Conservation (phyloP, 495 filamentous ascomycete species). For the Aspergillus sclerotioniger region DNA sequence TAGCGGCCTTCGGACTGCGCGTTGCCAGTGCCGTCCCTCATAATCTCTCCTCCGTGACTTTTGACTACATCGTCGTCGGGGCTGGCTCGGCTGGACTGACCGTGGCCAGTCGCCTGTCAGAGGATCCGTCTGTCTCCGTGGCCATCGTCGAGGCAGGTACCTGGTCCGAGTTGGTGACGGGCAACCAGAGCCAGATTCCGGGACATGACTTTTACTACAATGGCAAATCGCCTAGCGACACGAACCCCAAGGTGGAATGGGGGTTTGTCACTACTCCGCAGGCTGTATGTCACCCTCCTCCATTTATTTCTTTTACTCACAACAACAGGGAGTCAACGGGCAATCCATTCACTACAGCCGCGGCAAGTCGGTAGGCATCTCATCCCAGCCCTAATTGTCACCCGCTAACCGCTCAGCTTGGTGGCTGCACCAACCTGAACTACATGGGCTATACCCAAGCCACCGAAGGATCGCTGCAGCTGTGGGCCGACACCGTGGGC, state of each 20-base stretch:
- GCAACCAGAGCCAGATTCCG: conserved; percentile 46
- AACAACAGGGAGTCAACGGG: neutral
- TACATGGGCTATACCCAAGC: conserved; percentile 36
- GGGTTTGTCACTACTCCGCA: conserved; percentile 37
- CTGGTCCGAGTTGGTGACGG: conserved; percentile 47
- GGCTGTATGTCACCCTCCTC: conserved; percentile 21
- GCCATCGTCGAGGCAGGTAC: conserved; percentile 55
- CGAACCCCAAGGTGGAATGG: conserved; percentile 42
- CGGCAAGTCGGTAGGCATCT: conserved; percentile 27
- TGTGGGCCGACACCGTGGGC: conserved; percentile 52
- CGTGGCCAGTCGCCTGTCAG: conserved; percentile 43
- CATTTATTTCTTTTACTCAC: neutral
- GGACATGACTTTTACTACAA: conserved; percentile 24
- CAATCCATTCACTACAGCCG: conserved; percentile 30
- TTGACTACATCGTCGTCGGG: conserved; percentile 49
- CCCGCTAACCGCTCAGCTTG: conserved; percentile 21
- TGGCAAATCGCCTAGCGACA: conserved; percentile 18
- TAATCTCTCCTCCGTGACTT: conserved; percentile 15
- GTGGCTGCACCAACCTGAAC: conserved; percentile 43
- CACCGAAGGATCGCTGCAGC: conserved; percentile 32
- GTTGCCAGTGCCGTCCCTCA: neutral
- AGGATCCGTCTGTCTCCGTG: conserved; percentile 26
- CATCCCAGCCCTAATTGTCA: neutral
- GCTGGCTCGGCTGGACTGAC: conserved; percentile 50
- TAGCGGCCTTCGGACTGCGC: neutral